These are phyloP conservation scores for Prunus dulcis DNA, from an alignment of 306 rosid species.

Conservation along the genomic window DNA sequence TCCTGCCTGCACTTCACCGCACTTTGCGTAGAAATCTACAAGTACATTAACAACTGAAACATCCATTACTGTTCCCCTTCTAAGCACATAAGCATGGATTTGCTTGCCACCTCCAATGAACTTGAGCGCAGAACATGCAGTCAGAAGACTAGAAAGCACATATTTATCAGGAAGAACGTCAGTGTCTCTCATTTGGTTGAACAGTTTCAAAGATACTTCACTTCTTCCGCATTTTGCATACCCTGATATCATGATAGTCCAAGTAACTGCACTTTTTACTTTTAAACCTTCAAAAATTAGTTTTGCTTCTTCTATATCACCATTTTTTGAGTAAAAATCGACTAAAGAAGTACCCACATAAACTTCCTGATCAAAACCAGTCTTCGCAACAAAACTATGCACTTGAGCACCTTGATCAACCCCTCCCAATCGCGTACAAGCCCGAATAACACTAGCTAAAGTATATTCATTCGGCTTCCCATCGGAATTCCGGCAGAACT, in stretches of 20 bases:
- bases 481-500: slow-evolving; percentile 41
- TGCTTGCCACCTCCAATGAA: slow-evolving; percentile 73
- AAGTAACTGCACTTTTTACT: slow-evolving; percentile 58
- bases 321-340: slow-evolving; percentile 62
- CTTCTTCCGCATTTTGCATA: slow-evolving; percentile 61
- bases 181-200: slow-evolving; percentile 55
- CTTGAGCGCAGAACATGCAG: slow-evolving; percentile 66
- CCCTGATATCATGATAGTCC: slow-evolving; percentile 77
- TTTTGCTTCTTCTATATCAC: slow-evolving; percentile 57
- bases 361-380: slow-evolving; percentile 60
- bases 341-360: slow-evolving; percentile 84
- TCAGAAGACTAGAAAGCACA: slow-evolving; percentile 73
- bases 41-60: slow-evolving; percentile 67
- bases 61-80: slow-evolving; percentile 66
- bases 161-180: slow-evolving; percentile 56
- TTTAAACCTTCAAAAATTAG: slow-evolving; percentile 56
- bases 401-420: slow-evolving; percentile 50
- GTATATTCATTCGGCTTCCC: slow-evolving; percentile 63
- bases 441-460: slow-evolving; percentile 63
- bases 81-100: slow-evolving; percentile 68
- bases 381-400: slow-evolving; percentile 57
- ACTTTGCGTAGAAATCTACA: slow-evolving; percentile 70
- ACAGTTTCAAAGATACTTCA: slow-evolving; percentile 64
- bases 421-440: slow-evolving; percentile 57
- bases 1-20: slow-evolving; percentile 60